Percentiles rank a stretch among this genome's conserved stretches.
These are phyloP conservation scores for Niebla homalea DNA, from an alignment of 495 filamentous ascomycete genomes.

Conservation along the genomic window DNA sequence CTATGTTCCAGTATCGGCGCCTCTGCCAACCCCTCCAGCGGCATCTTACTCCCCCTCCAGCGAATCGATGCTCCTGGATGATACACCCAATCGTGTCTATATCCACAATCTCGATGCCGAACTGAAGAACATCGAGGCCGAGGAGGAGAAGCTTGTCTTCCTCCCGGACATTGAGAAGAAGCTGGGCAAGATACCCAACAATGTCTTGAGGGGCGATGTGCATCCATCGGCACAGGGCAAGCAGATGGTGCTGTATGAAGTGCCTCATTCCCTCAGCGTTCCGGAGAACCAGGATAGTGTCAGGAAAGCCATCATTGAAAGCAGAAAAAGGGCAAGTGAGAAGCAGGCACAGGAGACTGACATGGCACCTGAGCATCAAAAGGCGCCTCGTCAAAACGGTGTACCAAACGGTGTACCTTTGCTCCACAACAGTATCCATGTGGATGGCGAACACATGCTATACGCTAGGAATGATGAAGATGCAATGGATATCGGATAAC, in stretches of 20 bases:
- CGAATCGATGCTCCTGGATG: conserved; percentile 75
- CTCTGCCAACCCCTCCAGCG: conserved; percentile 13
- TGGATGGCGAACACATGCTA: neutral
- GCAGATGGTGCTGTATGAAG: conserved; percentile 69
- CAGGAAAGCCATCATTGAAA: conserved; percentile 74
- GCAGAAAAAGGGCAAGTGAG: conserved; percentile 51
- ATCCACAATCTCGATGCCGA: conserved; percentile 85
- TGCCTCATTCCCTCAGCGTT: conserved; percentile 63
- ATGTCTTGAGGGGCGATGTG: conserved; percentile 39
- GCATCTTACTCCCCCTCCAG: conserved; percentile 1
- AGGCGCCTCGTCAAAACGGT: neutral
- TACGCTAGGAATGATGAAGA: conserved; percentile 37
- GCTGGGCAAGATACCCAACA: conserved; percentile 56
- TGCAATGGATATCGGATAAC: conserved; percentile 60
- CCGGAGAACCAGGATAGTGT: conserved; percentile 70
- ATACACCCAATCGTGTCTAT: conserved; percentile 75
- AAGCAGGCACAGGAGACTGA: conserved; percentile 21
- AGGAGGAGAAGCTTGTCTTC: conserved; percentile 51
- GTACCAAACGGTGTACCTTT: neutral
- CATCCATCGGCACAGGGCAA: conserved; percentile 32
- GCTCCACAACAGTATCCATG: neutral
- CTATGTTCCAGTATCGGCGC: conserved; percentile 39
- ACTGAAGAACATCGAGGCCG: conserved; percentile 47
- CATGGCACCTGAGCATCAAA: neutral
- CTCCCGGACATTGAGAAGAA: conserved; percentile 74